phyloP scores from a whole-genome alignment of 164 flowering plant genomes.

The Aristolochia contorta region DNA sequence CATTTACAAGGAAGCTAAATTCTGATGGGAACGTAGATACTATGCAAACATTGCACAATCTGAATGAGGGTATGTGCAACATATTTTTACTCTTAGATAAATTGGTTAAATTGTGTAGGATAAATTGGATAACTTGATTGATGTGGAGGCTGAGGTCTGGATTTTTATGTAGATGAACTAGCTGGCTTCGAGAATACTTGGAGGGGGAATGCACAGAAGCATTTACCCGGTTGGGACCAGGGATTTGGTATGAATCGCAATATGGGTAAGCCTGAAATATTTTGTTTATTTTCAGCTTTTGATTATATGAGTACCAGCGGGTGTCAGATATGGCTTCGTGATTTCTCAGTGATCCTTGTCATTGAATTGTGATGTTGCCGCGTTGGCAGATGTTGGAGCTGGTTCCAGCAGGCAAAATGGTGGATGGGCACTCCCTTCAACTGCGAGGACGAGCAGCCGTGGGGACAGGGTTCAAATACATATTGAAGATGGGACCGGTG shows the following conservation, averaged over 20 bases:
- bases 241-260: slow-evolving; percentile 10
- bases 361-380: too few relatives aligned
- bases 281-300: neutral
- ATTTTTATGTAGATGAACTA: slow-evolving; percentile 53
- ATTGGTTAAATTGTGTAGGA: too few relatives aligned
- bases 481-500: too few relatives aligned
- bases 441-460: too few relatives aligned
- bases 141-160: neutral
- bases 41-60: slow-evolving; percentile 66
- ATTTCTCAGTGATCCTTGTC: too few relatives aligned
- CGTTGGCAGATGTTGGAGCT: slow-evolving; percentile 10
- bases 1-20: slow-evolving; percentile 66
- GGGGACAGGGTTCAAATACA: too few relatives aligned
- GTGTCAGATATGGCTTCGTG: too few relatives aligned
- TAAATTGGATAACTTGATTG: too few relatives aligned
- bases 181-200: slow-evolving; percentile 64
- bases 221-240: slow-evolving; percentile 62
- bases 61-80: slow-evolving; percentile 64
- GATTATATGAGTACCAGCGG: neutral
- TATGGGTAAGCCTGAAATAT: neutral
- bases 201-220: slow-evolving; percentile 47
- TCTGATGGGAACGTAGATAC: slow-evolving; percentile 79
- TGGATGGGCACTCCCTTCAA: slow-evolving; percentile 42
- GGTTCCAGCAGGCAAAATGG: slow-evolving; percentile 15
- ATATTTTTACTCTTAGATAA: neutral